These are phyloP conservation scores for Trichocladium uniseriatum DNA, from an alignment of 495 filamentous ascomycete genomes.

Conservation along the genomic window DNA sequence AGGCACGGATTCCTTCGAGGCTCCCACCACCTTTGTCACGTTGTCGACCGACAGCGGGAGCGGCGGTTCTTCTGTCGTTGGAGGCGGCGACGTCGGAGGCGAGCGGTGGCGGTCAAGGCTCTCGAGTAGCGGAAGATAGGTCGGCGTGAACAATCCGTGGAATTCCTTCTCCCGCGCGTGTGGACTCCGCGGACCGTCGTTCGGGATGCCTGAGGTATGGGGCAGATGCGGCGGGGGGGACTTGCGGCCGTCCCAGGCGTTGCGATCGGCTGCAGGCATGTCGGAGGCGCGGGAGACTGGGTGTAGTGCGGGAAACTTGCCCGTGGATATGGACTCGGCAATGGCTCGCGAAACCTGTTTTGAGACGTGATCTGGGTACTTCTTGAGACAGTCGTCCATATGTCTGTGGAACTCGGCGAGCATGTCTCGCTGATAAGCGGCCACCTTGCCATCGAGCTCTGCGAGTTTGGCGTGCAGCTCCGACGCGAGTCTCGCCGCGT, in stretches of 20 bases:
- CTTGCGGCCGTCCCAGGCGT: constrained; percentile 23
- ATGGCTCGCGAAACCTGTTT: constrained; percentile 35
- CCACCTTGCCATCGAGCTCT: constrained; percentile 42
- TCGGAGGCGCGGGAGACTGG: constrained; percentile 11
- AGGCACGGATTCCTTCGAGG: constrained; percentile 13
- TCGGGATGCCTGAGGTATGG: constrained; percentile 28
- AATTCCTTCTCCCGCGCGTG: constrained; percentile 49
- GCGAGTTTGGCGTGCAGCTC: constrained; percentile 43
- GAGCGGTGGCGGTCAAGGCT: constrained; percentile 27
- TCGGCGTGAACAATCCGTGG: constrained; percentile 51
- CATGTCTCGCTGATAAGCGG: constrained; percentile 42
- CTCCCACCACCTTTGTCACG: constrained; percentile 23
- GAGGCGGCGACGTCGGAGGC: constrained; percentile 17
- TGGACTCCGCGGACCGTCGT: constrained; percentile 30
- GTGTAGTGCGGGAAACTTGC: constrained; percentile 31
- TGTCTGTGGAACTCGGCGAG: constrained; percentile 40
- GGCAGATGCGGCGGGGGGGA: constrained; percentile 37
- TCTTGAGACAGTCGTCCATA: constrained; percentile 36
- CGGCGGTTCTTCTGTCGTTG: constrained; percentile 6
- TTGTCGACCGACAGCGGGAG: constrained; percentile 14
- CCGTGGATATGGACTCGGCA: constrained; percentile 30
- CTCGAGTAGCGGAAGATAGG: constrained; percentile 50
- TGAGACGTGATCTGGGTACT: constrained; percentile 37
- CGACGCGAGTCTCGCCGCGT: constrained; percentile 37
- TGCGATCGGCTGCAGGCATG: constrained; percentile 17